A percentile compares a stretch with the other conserved stretches of the same genome.
These are phyloP conservation scores for Plasmodium reichenowi DNA, from an alignment of 169 alveolate genomes.

Conservation along the genomic window DNA sequence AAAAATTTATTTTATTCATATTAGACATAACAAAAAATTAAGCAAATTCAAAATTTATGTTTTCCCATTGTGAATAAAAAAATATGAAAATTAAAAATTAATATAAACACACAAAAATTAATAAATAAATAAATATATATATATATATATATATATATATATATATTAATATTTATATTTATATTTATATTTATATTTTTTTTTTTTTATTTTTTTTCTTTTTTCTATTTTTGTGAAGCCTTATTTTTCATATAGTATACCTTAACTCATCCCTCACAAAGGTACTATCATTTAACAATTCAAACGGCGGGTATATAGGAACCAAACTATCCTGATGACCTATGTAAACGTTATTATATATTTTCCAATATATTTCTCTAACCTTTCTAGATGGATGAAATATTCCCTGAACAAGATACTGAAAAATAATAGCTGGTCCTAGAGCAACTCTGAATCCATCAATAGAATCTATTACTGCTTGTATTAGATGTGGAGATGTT, in stretches of 20 bases:
- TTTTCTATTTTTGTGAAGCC: too few species aligned
- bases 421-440: slow-evolving; percentile 98
- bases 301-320: slow-evolving; percentile 93
- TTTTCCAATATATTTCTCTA: slow-evolving; percentile 98
- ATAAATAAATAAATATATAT: too few species aligned
- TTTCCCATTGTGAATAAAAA: too few species aligned
- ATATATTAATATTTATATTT: too few species aligned
- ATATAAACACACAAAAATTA: too few species aligned
- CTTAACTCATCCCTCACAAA: slow-evolving; percentile 45
- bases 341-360: slow-evolving; percentile 98
- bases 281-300: slow-evolving; percentile 47
- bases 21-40: too few species aligned
- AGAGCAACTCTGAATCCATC: slow-evolving; percentile 98
- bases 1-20: too few species aligned
- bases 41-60: too few species aligned
- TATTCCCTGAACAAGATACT: slow-evolving; percentile 97
- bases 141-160: too few species aligned
- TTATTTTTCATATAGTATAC: not conserved
- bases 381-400: slow-evolving; percentile 99
- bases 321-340: slow-evolving; percentile 99
- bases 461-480: slow-evolving; percentile 98
- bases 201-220: too few species aligned
- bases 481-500: slow-evolving; percentile 97
- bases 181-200: too few species aligned
- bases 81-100: too few species aligned